Evolutionary conservation across 2,329 filamentous ascomycete species (phyloP), one percentile per base, ranked within the genome.

Genomic region (Leptographium wingfieldii): DNA sequence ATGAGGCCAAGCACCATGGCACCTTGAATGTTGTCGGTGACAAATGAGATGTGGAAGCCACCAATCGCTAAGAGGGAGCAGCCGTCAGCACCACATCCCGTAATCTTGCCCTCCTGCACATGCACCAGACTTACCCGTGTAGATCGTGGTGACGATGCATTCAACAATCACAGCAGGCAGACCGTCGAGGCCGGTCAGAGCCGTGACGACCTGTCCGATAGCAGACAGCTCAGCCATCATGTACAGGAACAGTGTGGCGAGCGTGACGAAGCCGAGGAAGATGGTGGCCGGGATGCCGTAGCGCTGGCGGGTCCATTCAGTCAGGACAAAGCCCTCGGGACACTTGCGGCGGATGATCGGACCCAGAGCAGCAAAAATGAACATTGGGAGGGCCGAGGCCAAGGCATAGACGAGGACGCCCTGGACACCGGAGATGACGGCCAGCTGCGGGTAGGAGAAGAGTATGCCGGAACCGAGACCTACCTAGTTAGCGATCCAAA

Each of bases 151-250:
- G 49, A 94, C 78, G 46, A 81, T 76, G 65, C 87, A 89, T 69
- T 94, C 80, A 0, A 92, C 86, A 65, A 94, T 89, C 62, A 94
- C 80, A 22, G 86, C 82, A 0, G 88, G 87, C 12, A 94, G 77
- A 0, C 85, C 84, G 64, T 92, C 78, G 48, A 94, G 76, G 2
- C 87, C 88, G 0, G 89, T 92, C 66, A 94, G 73, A 10, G 86
- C 80, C 61, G 74, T 86, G 67, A 92, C 79, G 48, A 92, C 89
- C 71, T 92, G 88, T 57, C 90, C 87, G 33, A 94, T 77, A 14
- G 88, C 87, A 10, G 88, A 92, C 52, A 94, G 78, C 74, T 94
- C 89, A 25, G 88, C 83, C 31, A 92, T 84, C 88, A 94, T 92
- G 77, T 92, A 94, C 57, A 94, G 72, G 70, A 92, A 94, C 66